Evolutionary conservation across 495 filamentous ascomycete species (phyloP).

Genomic region (Hypoxylon lenormandii): DNA sequence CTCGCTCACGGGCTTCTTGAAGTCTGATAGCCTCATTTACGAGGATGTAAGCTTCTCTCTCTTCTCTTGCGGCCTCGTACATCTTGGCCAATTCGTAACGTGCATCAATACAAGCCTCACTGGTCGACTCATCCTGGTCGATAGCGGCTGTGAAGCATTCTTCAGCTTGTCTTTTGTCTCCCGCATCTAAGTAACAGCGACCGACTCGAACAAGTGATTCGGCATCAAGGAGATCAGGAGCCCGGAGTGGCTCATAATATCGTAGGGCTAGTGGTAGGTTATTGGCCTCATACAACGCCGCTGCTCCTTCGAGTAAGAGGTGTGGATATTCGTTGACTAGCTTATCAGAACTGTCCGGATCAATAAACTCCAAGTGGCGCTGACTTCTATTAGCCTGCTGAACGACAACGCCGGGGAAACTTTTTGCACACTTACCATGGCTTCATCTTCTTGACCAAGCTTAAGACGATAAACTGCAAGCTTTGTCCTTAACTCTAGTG

Average conservation of each 20-base stretch:
- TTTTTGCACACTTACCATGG: constrained; percentile 68
- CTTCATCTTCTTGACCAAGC: constrained; percentile 77
- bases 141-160: constrained; percentile 78
- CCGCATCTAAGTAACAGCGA: constrained; percentile 74
- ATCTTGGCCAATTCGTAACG: constrained; percentile 81
- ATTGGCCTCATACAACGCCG: constrained; percentile 59
- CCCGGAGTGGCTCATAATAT: constrained; percentile 75
- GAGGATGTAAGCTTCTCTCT: constrained; percentile 77
- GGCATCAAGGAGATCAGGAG: constrained; percentile 69
- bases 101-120: constrained; percentile 67
- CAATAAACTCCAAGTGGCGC: constrained; percentile 49
- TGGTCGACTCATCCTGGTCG: constrained; percentile 72
- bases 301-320: constrained; percentile 45
- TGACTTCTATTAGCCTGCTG: constrained; percentile 35
- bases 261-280: constrained; percentile 72
- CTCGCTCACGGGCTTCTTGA: constrained; percentile 57
- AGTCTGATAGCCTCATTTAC: constrained; percentile 78
- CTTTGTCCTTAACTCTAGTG: constrained; percentile 85
- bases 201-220: constrained; percentile 76
- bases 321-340: constrained; percentile 39
- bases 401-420: background rate
- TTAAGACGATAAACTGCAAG: constrained; percentile 83
- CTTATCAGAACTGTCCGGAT: constrained; percentile 36
- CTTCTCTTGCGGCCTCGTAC: constrained; percentile 76
- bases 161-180: constrained; percentile 74